These are phyloP conservation scores for Xylariaceae sp. DNA, from an alignment of 2,329 filamentous ascomycete species.

Conservation along the genomic window DNA sequence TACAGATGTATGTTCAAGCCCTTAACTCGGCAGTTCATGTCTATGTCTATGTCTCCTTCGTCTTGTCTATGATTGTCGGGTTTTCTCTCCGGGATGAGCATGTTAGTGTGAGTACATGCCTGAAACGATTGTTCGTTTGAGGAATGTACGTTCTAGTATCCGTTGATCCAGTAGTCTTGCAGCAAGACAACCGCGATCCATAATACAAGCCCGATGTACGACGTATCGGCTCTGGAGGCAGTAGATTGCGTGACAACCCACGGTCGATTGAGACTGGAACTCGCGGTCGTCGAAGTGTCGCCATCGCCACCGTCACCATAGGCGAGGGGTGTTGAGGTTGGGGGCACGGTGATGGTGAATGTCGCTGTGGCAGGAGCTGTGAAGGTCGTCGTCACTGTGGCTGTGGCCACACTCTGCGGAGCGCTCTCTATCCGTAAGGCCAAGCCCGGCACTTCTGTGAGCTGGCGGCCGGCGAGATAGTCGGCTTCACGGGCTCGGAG, in stretches of 20 bases:
- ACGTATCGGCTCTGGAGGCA: constrained; percentile 13
- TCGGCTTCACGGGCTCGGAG: constrained; percentile 27
- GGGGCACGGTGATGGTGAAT: constrained; percentile 11
- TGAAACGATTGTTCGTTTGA: constrained; percentile 9
- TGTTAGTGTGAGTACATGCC: constrained; percentile 9
- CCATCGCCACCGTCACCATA: too few relatives aligned
- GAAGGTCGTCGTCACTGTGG: constrained; percentile 21
- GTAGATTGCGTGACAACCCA: constrained; percentile 23
- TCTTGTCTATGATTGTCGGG: too few relatives aligned
- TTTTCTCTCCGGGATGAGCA: not conserved
- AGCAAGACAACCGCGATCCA: constrained; percentile 22
- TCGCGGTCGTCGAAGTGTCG: constrained; percentile 3
- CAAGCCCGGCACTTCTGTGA: constrained; percentile 26
- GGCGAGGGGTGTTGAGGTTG: constrained; percentile 7
- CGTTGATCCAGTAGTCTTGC: constrained; percentile 27
- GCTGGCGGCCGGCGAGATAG: constrained; percentile 27
- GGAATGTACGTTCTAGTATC: constrained; percentile 15
- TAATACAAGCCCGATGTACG: constrained; percentile 25
- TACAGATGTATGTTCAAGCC: constrained; percentile 20
- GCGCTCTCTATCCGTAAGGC: constrained; percentile 27
- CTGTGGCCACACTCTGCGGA: not conserved
- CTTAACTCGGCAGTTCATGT: not conserved
- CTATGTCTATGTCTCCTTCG: too few relatives aligned
- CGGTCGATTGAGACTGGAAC: constrained; percentile 20
- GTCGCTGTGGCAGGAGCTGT: constrained; percentile 16